Conservation (phyloP, 148 eudicot genomes). For the Hydrangea macrophylla region DNA sequence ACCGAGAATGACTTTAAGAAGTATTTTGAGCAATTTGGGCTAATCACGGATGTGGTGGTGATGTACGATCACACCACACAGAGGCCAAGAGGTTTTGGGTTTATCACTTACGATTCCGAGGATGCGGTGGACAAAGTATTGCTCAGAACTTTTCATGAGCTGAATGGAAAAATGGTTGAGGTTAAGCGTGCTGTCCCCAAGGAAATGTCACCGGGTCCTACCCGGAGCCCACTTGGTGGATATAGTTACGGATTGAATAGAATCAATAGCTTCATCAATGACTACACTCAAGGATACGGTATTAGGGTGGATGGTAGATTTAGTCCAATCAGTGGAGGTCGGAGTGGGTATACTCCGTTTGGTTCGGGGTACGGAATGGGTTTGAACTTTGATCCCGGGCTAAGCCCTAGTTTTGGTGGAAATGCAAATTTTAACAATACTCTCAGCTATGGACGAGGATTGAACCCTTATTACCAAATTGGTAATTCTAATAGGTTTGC, state of each 20-base stretch:
- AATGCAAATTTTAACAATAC: slow-evolving; percentile 22
- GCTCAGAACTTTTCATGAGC: slow-evolving; percentile 33
- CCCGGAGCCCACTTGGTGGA: slow-evolving; percentile 28
- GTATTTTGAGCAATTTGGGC: slow-evolving; percentile 36
- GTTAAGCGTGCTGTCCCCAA: slow-evolving; percentile 37
- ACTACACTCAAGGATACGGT: slow-evolving; percentile 50
- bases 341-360: slow-evolving; percentile 50
- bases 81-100: slow-evolving; percentile 40
- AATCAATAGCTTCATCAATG: slow-evolving; percentile 25
- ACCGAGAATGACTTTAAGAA: slow-evolving; percentile 27
- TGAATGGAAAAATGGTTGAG: slow-evolving; percentile 36
- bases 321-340: slow-evolving; percentile 39
- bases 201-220: slow-evolving; percentile 35
- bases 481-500: slow-evolving; percentile 34
- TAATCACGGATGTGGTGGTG: slow-evolving; percentile 31
- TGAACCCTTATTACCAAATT: slow-evolving; percentile 26
- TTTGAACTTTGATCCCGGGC: slow-evolving; percentile 46
- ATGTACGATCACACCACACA: slow-evolving; percentile 41
- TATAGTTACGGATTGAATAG: slow-evolving; percentile 23
- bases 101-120: slow-evolving; percentile 33
- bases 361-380: slow-evolving; percentile 49
- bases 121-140: slow-evolving; percentile 35
- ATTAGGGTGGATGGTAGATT: slow-evolving; percentile 62
- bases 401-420: slow-evolving; percentile 46
- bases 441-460: slow-evolving; percentile 30